These are phyloP conservation scores for Monosporascus sp. DNA, from an alignment of 2,329 filamentous ascomycete genomes.

Conservation along the genomic window DNA sequence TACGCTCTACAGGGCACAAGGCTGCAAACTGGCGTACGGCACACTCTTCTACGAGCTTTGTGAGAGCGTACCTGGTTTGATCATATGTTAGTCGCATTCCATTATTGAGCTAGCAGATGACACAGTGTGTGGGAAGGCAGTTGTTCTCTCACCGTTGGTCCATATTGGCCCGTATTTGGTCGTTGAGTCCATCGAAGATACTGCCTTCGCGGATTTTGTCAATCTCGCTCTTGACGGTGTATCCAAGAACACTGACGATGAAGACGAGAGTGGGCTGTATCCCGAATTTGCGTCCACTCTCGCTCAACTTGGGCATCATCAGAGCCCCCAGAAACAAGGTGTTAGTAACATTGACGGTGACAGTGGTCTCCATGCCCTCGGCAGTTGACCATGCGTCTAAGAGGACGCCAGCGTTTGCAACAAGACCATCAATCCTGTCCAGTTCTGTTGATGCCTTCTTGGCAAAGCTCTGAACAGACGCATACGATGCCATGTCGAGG, in stretches of 20 bases:
- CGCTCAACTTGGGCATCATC: too few species aligned
- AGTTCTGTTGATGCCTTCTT: conserved; percentile 3
- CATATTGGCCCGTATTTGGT: neutral
- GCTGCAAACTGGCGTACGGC: neutral
- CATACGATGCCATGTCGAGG: conserved; percentile 1
- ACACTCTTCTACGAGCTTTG: conserved; percentile 5
- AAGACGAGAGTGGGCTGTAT: conserved; percentile 1
- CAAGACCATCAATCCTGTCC: conserved; percentile 2
- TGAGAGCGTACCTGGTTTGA: conserved; percentile 2
- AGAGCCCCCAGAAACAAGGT: too few species aligned
- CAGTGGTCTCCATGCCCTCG: too few species aligned
- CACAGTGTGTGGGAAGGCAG: too few species aligned
- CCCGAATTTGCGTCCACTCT: too few species aligned
- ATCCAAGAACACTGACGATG: conserved; percentile 6
- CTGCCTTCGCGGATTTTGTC: conserved; percentile 1
- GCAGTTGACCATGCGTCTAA: too few species aligned
- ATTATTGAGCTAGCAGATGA: too few species aligned
- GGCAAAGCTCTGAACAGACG: conserved; percentile 1
- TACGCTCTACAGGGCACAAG: conserved; percentile 4
- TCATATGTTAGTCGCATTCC: too few species aligned
- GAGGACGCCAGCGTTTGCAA: neutral
- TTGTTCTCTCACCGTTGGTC: too few species aligned
- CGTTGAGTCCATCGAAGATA: conserved; percentile 3
- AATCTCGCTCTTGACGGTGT: conserved; percentile 5
- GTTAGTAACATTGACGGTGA: too few species aligned